phyloP scores from a whole-genome alignment of 352 stramenopile species.

The Pythium guiyangense region DNA sequence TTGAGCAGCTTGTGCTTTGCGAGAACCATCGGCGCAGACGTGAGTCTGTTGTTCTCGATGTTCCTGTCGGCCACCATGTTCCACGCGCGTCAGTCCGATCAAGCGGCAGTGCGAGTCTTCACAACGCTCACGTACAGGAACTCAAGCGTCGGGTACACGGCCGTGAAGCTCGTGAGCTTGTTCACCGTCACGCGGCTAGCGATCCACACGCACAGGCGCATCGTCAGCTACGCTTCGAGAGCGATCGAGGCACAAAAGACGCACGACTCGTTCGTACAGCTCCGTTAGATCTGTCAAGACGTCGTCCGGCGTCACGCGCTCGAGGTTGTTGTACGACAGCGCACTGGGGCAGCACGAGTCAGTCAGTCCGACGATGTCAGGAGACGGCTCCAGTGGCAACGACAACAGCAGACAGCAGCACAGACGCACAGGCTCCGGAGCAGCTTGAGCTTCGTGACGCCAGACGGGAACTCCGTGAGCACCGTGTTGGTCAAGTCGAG shows the following conservation, averaged over 20 bases:
- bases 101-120: too few species aligned
- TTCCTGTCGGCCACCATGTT: too few species aligned
- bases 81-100: too few species aligned
- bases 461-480: not conserved
- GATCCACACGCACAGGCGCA: too few species aligned
- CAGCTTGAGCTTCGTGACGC: not conserved
- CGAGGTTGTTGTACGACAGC: constrained; percentile 3
- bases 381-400: not conserved
- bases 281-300: not conserved
- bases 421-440: constrained; percentile 2
- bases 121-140: not conserved
- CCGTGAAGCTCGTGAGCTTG: constrained; percentile 3
- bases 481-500: constrained; percentile 1
- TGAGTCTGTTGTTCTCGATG: too few species aligned
- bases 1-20: constrained; percentile 1
- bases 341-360: too few species aligned
- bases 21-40: too few species aligned
- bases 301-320: not conserved
- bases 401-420: not conserved
- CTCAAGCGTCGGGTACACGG: not conserved
- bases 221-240: too few species aligned
- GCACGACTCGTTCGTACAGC: too few species aligned
- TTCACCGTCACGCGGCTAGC: too few species aligned
- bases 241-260: too few species aligned
- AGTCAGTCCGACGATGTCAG: not conserved